phyloP scores from a whole-genome alignment of 2,329 filamentous ascomycete species.

The Epichloe festucae region DNA sequence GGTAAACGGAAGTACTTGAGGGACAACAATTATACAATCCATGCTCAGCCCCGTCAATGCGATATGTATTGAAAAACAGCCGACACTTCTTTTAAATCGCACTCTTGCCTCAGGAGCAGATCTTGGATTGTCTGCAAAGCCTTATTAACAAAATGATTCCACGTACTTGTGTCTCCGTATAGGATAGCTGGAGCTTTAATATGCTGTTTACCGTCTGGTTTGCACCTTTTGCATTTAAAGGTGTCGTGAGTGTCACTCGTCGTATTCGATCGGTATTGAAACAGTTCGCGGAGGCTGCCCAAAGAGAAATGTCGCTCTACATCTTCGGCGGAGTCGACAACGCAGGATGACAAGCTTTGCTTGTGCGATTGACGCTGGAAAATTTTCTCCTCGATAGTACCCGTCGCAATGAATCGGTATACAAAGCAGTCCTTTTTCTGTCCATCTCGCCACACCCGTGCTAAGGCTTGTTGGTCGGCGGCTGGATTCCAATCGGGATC shows the following conservation, averaged over 20 bases:
- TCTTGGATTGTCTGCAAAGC: conserved; percentile 78
- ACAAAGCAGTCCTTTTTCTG: conserved; percentile 99
- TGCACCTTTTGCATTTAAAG: conserved; percentile 95
- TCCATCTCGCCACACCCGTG: conserved; percentile 95
- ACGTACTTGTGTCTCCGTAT: conserved; percentile 97
- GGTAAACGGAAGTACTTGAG: too few relatives aligned
- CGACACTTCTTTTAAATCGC: conserved; percentile 65
- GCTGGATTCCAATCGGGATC: conserved; percentile 98
- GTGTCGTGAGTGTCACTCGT: conserved; percentile 93
- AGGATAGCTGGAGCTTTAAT: conserved; percentile 90
- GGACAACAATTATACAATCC: not conserved
- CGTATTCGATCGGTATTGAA: conserved; percentile 79
- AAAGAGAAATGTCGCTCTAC: conserved; percentile 93
- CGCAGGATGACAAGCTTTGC: conserved; percentile 88
- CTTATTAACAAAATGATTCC: conserved; percentile 91
- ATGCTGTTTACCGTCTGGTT: conserved; percentile 71
- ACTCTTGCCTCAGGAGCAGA: conserved; percentile 77
- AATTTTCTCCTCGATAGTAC: conserved; percentile 97
- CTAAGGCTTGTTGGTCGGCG: conserved; percentile 90
- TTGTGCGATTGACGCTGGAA: conserved; percentile 98
- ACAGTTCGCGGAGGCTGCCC: conserved; percentile 81
- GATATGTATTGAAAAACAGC: conserved; percentile 99
- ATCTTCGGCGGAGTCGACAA: conserved; percentile 92
- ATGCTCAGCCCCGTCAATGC: conserved; percentile 32
- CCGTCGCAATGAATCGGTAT: conserved; percentile 97